phyloP scores from a whole-genome alignment of 352 stramenopile species.

The Pythium dissimile region DNA sequence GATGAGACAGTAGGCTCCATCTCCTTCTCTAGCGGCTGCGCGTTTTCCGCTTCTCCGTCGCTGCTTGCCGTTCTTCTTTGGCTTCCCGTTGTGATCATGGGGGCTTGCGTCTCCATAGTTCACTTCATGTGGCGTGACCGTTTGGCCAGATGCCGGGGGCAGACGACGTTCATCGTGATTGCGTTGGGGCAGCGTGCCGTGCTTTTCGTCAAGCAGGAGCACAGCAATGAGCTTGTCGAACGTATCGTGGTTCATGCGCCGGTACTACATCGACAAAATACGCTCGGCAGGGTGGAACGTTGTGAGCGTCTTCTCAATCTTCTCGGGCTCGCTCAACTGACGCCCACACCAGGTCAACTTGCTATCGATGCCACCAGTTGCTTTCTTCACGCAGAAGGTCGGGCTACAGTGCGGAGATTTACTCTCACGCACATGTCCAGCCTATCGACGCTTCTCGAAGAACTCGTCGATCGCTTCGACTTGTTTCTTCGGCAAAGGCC shows the following conservation, averaged over 20 bases:
- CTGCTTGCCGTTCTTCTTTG: too few relatives aligned
- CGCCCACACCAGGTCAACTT: too few relatives aligned
- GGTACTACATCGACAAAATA: constrained; percentile 7
- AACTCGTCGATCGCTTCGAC: too few relatives aligned
- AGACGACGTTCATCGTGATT: constrained; percentile 16
- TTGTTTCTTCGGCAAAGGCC: not conserved
- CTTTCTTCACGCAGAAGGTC: too few relatives aligned
- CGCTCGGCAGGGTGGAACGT: too few relatives aligned
- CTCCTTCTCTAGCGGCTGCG: not conserved
- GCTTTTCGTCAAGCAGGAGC: constrained; percentile 13
- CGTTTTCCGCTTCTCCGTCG: not conserved
- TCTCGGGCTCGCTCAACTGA: too few relatives aligned
- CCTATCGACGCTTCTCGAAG: too few relatives aligned
- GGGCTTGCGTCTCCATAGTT: constrained; percentile 2
- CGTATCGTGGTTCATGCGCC: constrained; percentile 6
- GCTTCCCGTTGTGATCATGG: not conserved
- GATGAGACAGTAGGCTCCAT: constrained; percentile 4
- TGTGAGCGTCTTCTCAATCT: too few relatives aligned
- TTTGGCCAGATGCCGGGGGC: not conserved
- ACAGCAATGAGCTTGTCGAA: constrained; percentile 16
- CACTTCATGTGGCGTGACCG: not conserved
- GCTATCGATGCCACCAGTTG: too few relatives aligned
- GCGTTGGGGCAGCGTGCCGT: constrained; percentile 10
- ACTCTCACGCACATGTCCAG: too few relatives aligned
- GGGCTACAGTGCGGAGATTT: too few relatives aligned